Evolutionary conservation across 305 asterid species (phyloP).

Genomic region (Rubia tinctorum): DNA sequence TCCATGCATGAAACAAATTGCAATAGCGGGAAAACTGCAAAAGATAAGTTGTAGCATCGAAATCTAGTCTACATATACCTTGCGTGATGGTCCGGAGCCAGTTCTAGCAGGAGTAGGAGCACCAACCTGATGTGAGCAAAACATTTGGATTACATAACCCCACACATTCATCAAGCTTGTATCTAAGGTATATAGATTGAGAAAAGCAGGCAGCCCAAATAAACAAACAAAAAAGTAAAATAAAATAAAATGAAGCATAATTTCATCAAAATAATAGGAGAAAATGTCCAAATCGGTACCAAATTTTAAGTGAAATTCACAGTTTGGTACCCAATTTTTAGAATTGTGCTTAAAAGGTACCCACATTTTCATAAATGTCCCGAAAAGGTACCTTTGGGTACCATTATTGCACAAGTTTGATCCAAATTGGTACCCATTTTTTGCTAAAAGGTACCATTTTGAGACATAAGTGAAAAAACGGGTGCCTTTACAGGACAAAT

Average conservation of each 20-base stretch:
- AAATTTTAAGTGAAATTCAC: too few species aligned
- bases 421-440: too few species aligned
- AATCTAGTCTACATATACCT: constrained; percentile 35
- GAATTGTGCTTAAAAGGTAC: too few species aligned
- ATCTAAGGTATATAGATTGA: not conserved
- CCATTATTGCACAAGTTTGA: too few species aligned
- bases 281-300: too few species aligned
- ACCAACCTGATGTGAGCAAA: constrained; percentile 41
- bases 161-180: not conserved
- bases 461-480: too few species aligned
- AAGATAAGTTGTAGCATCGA: not conserved
- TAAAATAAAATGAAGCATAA: not conserved
- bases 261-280: not conserved
- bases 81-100: constrained; percentile 88
- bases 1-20: not conserved
- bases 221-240: not conserved
- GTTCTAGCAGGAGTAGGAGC: constrained; percentile 73
- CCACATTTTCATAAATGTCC: too few species aligned
- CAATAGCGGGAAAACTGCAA: not conserved
- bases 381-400: too few species aligned
- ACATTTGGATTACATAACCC: not conserved
- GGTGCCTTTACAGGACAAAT: too few species aligned
- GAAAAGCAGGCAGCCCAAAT: not conserved
- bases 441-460: too few species aligned
- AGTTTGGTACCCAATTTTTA: too few species aligned